Base-by-base conservation (phyloP, 2,329 filamentous ascomycete genomes). In the Trichoderma sp. region DNA sequence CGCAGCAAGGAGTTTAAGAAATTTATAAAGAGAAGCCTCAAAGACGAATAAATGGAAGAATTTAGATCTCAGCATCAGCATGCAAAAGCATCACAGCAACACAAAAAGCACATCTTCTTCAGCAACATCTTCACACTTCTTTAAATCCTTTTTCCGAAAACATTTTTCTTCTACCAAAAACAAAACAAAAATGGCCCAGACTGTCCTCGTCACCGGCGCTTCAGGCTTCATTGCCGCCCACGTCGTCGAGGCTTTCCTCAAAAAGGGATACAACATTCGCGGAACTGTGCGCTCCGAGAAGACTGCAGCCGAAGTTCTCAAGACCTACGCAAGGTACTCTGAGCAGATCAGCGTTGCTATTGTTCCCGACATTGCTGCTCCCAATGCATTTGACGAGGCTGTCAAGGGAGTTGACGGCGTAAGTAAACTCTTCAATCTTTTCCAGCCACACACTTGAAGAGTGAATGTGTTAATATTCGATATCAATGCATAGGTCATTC, bases 151-250 rank as follows among this genome's bases (percentile, higher is more conserved):
- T 10, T 53, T 5, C 4, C 5, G 2, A 47, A 47, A 31, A 57
- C 4, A n/a, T 13, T 13, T 35, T 21, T 5, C 11, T 14, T 24
- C 16, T 5, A 4, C 29, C 0, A 16, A 37, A 27, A 52, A 5
- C 11, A 35, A n/a, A 43, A 19, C 24, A 27, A 35, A 29, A 8
- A 64, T 64, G 61, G 21, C 61, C 6, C 49, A 55, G 31, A 64
- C 49, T 31, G 47, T 64, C 16, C 61, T 64, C 24, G 8, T 64
- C 33, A 64, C 61, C 11, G 61, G 61, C 24, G 61, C 49, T n/a
- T 64, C 61, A 3, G 61, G 61, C 33, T 64, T 5, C 33, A 43
- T 64, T 21, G 61, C 61, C 11, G 24, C 49, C 5, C 61, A 64
- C 21, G 61, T 64, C 5, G 35, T 64, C 16, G 21, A 43, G 37